Base-by-base conservation (phyloP, 2,329 filamentous ascomycete species). In the Arthrobotrys megalospora region DNA sequence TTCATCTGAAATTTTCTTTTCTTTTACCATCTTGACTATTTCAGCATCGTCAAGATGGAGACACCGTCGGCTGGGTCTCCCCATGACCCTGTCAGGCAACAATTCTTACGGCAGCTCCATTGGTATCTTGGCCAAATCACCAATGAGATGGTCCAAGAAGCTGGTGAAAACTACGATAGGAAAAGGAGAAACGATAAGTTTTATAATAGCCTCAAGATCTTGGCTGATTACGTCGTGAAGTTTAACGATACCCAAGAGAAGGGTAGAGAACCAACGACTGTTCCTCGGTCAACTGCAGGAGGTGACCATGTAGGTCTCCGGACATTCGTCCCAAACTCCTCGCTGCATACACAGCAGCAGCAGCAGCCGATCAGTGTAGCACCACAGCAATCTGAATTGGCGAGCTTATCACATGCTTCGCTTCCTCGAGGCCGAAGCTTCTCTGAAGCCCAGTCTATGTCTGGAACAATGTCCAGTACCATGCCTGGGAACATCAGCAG, bases 51-150 rank as follows among this genome's bases (percentile, higher is more conserved):
- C 75, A 78, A 72, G 75, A 78, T 78, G 75, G 75, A 71, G 38
- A 10, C 73, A 50, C 36, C 43, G 24, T 72, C 67, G 68, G 38
- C 70, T 32, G 52, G 67, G 63, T 66, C 67, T 45, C 43, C 43
- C 55, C 62, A 72, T 63, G 75, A 78, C 75, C 75, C 75, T 24
- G 53, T 78, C 67, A 71, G 75, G 34, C 75, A 78, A 45, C 67
- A 71, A 58, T 68, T 78, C 62, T 16, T 78, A n/a, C 52, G 75
- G n/a, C 45, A 78, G 14, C 53, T 78, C 8, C 75, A 78, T 53
- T 48, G 36, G 52, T 78, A 63, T 52, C 75, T 78, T n/a, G 41
- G 62, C 45, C 75, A 78, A 55, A 72, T 78, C 45, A 78, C 75
- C 45, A 62, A 66, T 24, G 75, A 78, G 62, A 55, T 67, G 50